Conservation (phyloP, 257 asterid genomes). For the Avicennia marina region DNA sequence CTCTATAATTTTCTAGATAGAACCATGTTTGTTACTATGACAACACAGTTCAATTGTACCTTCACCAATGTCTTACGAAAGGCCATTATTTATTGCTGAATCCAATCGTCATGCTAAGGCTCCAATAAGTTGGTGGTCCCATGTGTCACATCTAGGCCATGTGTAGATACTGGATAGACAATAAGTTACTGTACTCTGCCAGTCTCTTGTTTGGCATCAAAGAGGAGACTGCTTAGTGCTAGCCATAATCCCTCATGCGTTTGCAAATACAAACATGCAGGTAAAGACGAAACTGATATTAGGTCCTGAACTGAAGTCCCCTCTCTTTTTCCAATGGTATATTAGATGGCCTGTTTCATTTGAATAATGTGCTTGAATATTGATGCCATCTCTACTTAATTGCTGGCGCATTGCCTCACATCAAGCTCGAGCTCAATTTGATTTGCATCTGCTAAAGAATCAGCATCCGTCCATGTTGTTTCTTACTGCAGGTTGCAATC, state of each 20-base stretch:
- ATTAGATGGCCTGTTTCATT: conserved; percentile 31
- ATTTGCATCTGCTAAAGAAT: neutral
- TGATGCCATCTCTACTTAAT: neutral
- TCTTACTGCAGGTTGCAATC: conserved; percentile 58
- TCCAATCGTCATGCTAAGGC: neutral
- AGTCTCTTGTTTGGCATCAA: conserved; percentile 1
- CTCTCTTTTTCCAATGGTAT: conserved; percentile 62
- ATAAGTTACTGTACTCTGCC: conserved; percentile 18
- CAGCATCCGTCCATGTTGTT: conserved; percentile 11
- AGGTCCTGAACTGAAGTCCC: conserved; percentile 61
- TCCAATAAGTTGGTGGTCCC: too few relatives aligned
- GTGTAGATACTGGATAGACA: conserved; percentile 1
- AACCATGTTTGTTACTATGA: neutral
- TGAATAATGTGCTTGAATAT: conserved; percentile 18
- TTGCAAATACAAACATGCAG: conserved; percentile 39
- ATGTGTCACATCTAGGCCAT: conserved; percentile 5
- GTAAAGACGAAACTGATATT: conserved; percentile 49
- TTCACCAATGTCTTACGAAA: neutral
- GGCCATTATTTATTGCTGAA: neutral
- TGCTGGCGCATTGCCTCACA: conserved; percentile 11
- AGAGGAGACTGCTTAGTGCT: conserved; percentile 22
- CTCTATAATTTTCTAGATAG: neutral
- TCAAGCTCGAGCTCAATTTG: neutral
- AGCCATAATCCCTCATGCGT: conserved; percentile 31
- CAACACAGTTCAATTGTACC: conserved; percentile 1